Evolutionary conservation across 202 grass and related monocot genomes (phyloP), one percentile per base, ranked within the genome.

Genomic region (Carex sylvatica): DNA sequence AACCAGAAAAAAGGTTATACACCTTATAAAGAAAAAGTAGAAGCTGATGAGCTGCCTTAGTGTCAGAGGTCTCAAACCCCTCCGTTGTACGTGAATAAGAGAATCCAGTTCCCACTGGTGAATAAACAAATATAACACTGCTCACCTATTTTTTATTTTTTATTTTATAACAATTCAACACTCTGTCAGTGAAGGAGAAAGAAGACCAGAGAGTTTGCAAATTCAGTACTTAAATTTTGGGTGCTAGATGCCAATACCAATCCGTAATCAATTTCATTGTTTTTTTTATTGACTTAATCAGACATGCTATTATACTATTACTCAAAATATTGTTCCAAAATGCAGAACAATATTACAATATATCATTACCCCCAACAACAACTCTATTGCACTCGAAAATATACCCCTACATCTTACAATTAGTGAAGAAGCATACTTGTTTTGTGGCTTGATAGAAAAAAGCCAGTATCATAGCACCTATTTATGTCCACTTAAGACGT

Each of bases 51-150:
- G 87, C 82, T 13, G 88, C 82, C 65, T 84, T 61, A 18, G 84
- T 87, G 69, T 94, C 91, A 61, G 82, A 84, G 2, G 87, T 70
- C 4, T 13, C 2, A 9, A 40, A 78, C 14, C 88, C 89, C 67
- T 87, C 44, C 18, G 30, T 16, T 0, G 75, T 86, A 35, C 44
- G 8, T 0, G 91, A 91, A 78, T 97, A 97, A 0, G 89, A 97
- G 74, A 97, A 97, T 16, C 94, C 89, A 54, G 91, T 66, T 35
- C 86, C 91, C 18, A 97, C 89, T 0, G 91, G 92, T 26, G 92
- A 82, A 83, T 94, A 87, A 38, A 92, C 83, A 71, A 94, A 95
- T 33, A 95, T 95, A n/a, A 95, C 63, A 80, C 84, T 95, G 84
- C 60, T 78, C 56, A 87, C 84, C 84, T 89, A 15, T 80, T 28